Base-by-base conservation (phyloP, 169 alveolate genomes). In the Condylostoma magnum region DNA sequence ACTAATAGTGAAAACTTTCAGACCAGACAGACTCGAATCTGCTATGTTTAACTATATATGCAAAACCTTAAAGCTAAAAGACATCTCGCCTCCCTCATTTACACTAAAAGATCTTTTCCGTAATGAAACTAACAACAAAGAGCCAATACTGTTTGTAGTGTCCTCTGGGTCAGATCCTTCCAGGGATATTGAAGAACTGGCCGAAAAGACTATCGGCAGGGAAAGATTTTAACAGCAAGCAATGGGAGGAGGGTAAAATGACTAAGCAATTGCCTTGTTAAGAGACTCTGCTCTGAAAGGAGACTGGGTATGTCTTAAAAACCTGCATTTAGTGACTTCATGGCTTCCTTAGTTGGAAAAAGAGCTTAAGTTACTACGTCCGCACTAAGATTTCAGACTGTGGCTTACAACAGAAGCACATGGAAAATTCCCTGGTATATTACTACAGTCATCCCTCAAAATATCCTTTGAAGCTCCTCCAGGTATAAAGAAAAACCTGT, bases 391-490 rank as follows among this genome's bases (percentile, higher is more conserved):
- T 69, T 95, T 95, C 73, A 85, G 98, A 53, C 84, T 94, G 31
- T 95, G 96, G 95, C 84, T 95, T 22, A 95, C 98, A 6, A 87
- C 96, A 18, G 98, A 95, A 76, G 92, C 96, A 6, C 97, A 93
- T 75, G 77, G 70, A 33, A 92, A 93, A 76, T 95, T 95, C 93
- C 96, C 97, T 48, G 86, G 96, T 8, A 93, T 93, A 18, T 77
- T 95, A 47, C 76, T 95, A 47, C 95, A 93, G 81, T 79, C 95
- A 5, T 86, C 95, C 34, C 76, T 92, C 50, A 95, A 91, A 54
- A 86, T 92, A 36, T 90, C 97, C 36, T 93, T 88, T 74, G 98
- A 95, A 56, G 89, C 97, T n/a, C 98, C 98, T 15, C 98, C 98
- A 12, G 98, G 98, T 5, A 77, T 95, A 25, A 91, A 93, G 74